phyloP scores from a whole-genome alignment of 345 rosid genomes.

The Passiflora organensis region DNA sequence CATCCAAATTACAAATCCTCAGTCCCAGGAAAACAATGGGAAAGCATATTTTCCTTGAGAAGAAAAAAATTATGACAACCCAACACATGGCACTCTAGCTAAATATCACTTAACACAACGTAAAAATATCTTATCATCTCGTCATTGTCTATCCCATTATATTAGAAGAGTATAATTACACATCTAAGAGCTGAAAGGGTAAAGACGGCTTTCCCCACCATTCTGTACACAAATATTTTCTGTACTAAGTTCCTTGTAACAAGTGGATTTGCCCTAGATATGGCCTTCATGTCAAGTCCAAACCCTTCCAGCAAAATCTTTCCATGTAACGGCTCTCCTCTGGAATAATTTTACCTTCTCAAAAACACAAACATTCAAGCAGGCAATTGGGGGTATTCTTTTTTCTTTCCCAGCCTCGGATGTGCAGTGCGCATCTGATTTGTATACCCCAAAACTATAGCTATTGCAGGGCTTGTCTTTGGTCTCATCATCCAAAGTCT shows the following conservation, averaged over 20 bases:
- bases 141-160: constrained; percentile 8
- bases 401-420: constrained; percentile 47
- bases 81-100: no score
- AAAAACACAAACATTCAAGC: constrained; percentile 32
- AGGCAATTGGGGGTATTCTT: constrained; percentile 46
- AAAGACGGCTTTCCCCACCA: constrained; percentile 15
- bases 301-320: constrained; percentile 42
- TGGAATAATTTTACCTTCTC: constrained; percentile 22
- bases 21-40: no score
- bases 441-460: constrained; percentile 20
- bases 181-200: constrained; percentile 47
- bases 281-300: constrained; percentile 13
- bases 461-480: constrained; percentile 21
- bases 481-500: constrained; percentile 23
- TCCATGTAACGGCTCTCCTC: constrained; percentile 41
- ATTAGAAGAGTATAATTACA: constrained; percentile 43
- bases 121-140: background rate
- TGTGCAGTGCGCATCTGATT: constrained; percentile 34
- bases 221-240: constrained; percentile 27
- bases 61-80: no score
- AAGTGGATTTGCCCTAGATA: constrained; percentile 8
- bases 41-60: no score
- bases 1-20: no score
- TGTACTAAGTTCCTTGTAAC: constrained; percentile 11
- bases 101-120: background rate